Base-by-base conservation (phyloP, 2,329 filamentous ascomycete genomes). In the Esteya vermicola region DNA sequence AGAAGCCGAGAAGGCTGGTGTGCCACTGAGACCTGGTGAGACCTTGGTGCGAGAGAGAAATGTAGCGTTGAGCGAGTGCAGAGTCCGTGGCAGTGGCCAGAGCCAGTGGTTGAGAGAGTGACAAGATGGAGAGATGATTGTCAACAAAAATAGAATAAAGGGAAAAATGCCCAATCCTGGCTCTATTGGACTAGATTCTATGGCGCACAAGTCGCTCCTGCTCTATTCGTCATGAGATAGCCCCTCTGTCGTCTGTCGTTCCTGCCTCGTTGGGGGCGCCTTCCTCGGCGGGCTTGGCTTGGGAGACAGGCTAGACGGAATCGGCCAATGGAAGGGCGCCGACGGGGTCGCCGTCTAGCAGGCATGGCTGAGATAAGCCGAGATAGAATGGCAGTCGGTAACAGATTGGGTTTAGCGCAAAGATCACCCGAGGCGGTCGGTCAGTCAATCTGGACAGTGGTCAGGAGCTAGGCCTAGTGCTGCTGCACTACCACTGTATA, bases 331-430 rank as follows among this genome's bases (percentile, higher is more conserved):
- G 22, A 20, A 16, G 26, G 21, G 33, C 14, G 25, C 28, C 32
- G 9, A 35, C 34, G 42, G 33, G 19, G 21, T 34, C 14, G 22
- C 31, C 40, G 32, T n/a, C 20, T n/a, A n/a, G n/a, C n/a, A n/a
- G n/a, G n/a, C n/a, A n/a, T n/a, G 31, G 23, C 38, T 36, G 23
- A n/a, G 12, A 16, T 22, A 25, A 27, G 31, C 16, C 32, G 28
- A 9, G 4, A 3, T 4, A n/a, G 13, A 16, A 25, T 27, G 21
- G 20, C n/a, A 31, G 38, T 60, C 57, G 57, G 57, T 60, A 48
- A 50, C 57, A 50, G 52, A 54, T 53, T 20, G 26, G 48, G 57
- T 32, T 54, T 60, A 59, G 57, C 49, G 45, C 26, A 32, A 7
- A 14, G 33, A 44, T 42, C 42, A 30, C 27, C 22, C 30, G 3